phyloP scores from a whole-genome alignment of 2,329 filamentous ascomycete genomes.

The Microdochium paspali region DNA sequence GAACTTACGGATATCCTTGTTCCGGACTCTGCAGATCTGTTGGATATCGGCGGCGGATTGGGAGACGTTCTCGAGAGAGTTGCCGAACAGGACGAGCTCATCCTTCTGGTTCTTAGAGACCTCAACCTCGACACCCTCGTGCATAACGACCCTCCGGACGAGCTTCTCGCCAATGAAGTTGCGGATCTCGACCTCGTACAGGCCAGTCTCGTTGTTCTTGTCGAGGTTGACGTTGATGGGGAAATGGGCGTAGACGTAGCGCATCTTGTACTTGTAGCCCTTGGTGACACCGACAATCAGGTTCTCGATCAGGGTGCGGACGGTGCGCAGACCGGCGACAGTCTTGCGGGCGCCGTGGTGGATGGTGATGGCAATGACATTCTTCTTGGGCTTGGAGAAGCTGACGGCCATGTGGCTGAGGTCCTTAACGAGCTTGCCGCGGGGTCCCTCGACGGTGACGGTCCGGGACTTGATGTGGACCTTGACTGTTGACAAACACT shows the following conservation, averaged over 20 bases:
- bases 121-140: conserved; percentile 81
- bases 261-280: conserved; percentile 99
- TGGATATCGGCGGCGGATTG: conserved; percentile 98
- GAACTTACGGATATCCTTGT: conserved; percentile 99
- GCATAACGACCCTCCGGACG: conserved; percentile 85
- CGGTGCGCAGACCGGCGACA: conserved; percentile 94
- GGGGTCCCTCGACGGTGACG: conserved; percentile 94
- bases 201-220: conserved; percentile 85
- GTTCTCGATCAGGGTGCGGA: conserved; percentile 98
- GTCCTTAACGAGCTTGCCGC: conserved; percentile 96
- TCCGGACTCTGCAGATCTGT: conserved; percentile 98
- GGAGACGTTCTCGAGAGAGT: conserved; percentile 95
- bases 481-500: conserved; percentile 61
- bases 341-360: conserved; percentile 98
- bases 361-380: conserved; percentile 90
- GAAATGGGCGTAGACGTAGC: conserved; percentile 99
- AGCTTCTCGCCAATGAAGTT: conserved; percentile 99
- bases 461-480: conserved; percentile 93
- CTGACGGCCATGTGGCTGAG: conserved; percentile 93
- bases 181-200: conserved; percentile 92
- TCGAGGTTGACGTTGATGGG: conserved; percentile 99
- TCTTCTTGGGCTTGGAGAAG: conserved; percentile 81
- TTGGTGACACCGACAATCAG: conserved; percentile 96
- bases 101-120: conserved; percentile 92
- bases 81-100: conserved; percentile 85